Base-by-base conservation (phyloP, 129 eudicot species). In the Helianthus tuberosus region DNA sequence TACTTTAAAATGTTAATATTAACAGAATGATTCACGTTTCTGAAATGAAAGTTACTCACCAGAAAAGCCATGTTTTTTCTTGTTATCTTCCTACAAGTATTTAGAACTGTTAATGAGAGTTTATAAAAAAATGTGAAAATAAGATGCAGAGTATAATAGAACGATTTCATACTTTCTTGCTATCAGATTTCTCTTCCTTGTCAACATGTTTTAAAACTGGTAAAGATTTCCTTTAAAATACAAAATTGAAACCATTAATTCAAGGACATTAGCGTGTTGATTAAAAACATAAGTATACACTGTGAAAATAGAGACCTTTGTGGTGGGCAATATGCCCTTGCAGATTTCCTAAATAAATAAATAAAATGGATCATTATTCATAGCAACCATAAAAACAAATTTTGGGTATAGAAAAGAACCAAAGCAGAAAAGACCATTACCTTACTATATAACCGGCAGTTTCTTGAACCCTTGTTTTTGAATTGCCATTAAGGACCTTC, bases 171-270 rank as follows among this genome's bases (percentile, higher is more conserved):
- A 64, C 69, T 64, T 64, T 64, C 69, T 64, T 64, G 69, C n/a
- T 64, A 39, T 39, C 69, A 39, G 27, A n/a, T 64, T 38, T 64
- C 25, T 64, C 50, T 8, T 1, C 49, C 68, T 39, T 64, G 75
- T 75, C 85, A 78, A 43, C 88, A 50, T 75, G 73, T 81, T 73
- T 88, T 73, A 78, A 25, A 57, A 79, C 84, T 6, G 98, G 98
- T 12, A 90, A 70, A 27, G 98, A 90, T 66, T 77, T 88, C 92
- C 98, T 89, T 73, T 72, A 32, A 77, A 77, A 84, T 12, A 69
- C 68, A 81, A 43, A 61, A 54, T 35, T 62, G 44, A 25, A 64
- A 78, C 32, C 41, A 63, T 71, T 14, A 71, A 53, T 43, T 44
- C 11, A 41, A 68, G 49, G 20, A 7, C 6, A 81, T 71, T 32